A percentile compares a stretch with the other conserved stretches of the same genome.
phyloP scores from a whole-genome alignment of 192 early-diverging fungal genomes.

The Coemansia biformis region DNA sequence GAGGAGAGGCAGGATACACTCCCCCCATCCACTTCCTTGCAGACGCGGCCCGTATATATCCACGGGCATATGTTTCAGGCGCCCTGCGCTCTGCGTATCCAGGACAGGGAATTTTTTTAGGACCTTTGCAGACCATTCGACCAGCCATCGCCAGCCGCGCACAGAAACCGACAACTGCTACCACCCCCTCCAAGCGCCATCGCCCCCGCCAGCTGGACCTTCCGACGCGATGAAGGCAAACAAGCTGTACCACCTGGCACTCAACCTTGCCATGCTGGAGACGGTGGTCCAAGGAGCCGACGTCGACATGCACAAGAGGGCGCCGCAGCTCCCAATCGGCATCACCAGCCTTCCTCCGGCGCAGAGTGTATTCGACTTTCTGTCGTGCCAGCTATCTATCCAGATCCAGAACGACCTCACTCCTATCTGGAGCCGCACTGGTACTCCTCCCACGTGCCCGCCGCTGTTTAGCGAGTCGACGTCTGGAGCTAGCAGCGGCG shows the following conservation, averaged over 20 bases:
- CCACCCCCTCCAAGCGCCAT: too few relatives aligned
- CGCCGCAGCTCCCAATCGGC: not conserved
- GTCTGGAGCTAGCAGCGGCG: not conserved
- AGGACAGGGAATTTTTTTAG: too few relatives aligned
- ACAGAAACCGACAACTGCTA: too few relatives aligned
- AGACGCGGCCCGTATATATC: too few relatives aligned
- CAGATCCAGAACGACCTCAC: conserved; percentile 6
- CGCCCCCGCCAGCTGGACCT: not conserved
- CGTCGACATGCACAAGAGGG: not conserved
- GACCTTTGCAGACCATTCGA: too few relatives aligned
- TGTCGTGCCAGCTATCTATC: conserved; percentile 8
- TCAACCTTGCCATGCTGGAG: conserved; percentile 14
- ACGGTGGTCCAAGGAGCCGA: conserved; percentile 2
- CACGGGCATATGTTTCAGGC: too few relatives aligned
- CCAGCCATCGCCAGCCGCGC: too few relatives aligned
- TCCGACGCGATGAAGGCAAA: conserved; percentile 20
- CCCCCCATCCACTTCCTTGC: too few relatives aligned
- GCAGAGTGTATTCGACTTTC: conserved; percentile 15
- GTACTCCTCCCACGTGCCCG: not conserved
- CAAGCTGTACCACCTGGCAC: conserved; percentile 16
- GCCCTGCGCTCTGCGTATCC: too few relatives aligned
- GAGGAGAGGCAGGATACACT: too few relatives aligned
- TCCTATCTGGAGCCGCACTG: not conserved
- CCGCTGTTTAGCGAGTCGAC: not conserved
- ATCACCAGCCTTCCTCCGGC: conserved; percentile 4